Percentiles rank a stretch among this genome's conserved stretches.
Conservation (phyloP, 352 stramenopile genomes). For the Pythium aphanidermatum region DNA sequence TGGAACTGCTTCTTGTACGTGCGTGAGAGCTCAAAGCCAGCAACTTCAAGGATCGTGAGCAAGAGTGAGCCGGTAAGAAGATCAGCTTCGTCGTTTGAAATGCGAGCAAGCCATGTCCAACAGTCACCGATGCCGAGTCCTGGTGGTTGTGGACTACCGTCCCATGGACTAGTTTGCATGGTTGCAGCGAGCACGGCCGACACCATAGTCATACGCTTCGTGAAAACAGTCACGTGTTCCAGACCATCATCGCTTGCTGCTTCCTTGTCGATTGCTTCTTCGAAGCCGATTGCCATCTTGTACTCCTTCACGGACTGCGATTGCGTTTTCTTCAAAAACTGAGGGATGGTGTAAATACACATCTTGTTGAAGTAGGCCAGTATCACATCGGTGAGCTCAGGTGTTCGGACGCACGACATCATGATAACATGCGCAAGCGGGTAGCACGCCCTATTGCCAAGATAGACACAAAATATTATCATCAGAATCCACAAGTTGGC, state of each 20-base stretch:
- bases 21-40: constrained; percentile 54
- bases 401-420: constrained; percentile 67
- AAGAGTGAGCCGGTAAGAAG: constrained; percentile 63
- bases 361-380: constrained; percentile 70
- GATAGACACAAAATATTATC: neutral
- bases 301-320: constrained; percentile 54
- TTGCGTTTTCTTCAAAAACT: constrained; percentile 47
- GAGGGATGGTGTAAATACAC: constrained; percentile 67
- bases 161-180: constrained; percentile 61
- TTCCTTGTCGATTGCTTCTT: constrained; percentile 53
- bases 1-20: constrained; percentile 75
- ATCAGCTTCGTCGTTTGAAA: constrained; percentile 65
- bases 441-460: constrained; percentile 43
- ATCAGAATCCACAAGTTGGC: too few relatives aligned
- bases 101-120: constrained; percentile 60
- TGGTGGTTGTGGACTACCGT: constrained; percentile 39
- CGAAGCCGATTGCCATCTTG: constrained; percentile 57
- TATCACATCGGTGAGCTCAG: constrained; percentile 65
- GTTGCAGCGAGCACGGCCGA: constrained; percentile 58
- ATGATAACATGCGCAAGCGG: constrained; percentile 70
- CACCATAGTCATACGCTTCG: constrained; percentile 78
- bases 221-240: constrained; percentile 73
- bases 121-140: constrained; percentile 61
- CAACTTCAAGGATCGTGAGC: constrained; percentile 75
- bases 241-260: constrained; percentile 40